Evolutionary conservation across 2,329 filamentous ascomycete species (phyloP).

Genomic region (Pseudocercospora eumusae): DNA sequence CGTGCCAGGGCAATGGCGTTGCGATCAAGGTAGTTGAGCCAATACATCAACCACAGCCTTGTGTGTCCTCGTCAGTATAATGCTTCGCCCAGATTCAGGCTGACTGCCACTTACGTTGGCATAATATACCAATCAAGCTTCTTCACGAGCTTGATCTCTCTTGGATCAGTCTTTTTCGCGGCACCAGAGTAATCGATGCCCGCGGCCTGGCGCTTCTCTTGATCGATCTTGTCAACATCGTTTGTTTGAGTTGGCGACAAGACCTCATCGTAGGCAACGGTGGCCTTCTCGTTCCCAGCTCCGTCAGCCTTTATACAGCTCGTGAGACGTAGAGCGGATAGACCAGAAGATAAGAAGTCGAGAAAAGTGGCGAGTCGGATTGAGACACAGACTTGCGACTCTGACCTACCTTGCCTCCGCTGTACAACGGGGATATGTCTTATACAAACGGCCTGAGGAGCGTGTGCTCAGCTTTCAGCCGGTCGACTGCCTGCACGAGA

Average conservation of each 20-base stretch:
- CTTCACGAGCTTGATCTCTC: slow-evolving; percentile 36
- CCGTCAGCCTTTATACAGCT: slow-evolving; percentile 16
- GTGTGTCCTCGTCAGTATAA: slow-evolving; percentile 3
- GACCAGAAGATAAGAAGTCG: slow-evolving; percentile 5
- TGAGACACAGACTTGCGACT: slow-evolving; percentile 2
- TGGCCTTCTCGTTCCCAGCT: slow-evolving; percentile 18
- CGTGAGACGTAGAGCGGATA: neutral
- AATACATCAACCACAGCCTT: slow-evolving; percentile 34
- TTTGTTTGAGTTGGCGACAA: slow-evolving; percentile 21
- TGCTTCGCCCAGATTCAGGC: neutral
- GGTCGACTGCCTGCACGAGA: slow-evolving; percentile 5
- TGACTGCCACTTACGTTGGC: slow-evolving; percentile 27
- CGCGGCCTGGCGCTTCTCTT: slow-evolving; percentile 6
- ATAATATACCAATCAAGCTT: slow-evolving; percentile 38
- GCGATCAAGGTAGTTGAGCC: slow-evolving; percentile 36
- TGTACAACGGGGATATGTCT: slow-evolving; percentile 18
- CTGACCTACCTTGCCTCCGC: slow-evolving; percentile 7
- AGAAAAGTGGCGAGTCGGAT: neutral
- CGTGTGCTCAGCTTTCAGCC: slow-evolving; percentile 21
- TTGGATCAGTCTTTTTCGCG: slow-evolving; percentile 37
- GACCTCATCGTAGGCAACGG: slow-evolving; percentile 18
- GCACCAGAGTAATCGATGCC: slow-evolving; percentile 37
- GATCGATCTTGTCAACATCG: slow-evolving; percentile 15
- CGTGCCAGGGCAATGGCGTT: slow-evolving; percentile 53
- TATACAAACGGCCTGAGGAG: slow-evolving; percentile 12